Base-by-base conservation (phyloP, 106 monocot species). In the Agapanthus africanus region DNA sequence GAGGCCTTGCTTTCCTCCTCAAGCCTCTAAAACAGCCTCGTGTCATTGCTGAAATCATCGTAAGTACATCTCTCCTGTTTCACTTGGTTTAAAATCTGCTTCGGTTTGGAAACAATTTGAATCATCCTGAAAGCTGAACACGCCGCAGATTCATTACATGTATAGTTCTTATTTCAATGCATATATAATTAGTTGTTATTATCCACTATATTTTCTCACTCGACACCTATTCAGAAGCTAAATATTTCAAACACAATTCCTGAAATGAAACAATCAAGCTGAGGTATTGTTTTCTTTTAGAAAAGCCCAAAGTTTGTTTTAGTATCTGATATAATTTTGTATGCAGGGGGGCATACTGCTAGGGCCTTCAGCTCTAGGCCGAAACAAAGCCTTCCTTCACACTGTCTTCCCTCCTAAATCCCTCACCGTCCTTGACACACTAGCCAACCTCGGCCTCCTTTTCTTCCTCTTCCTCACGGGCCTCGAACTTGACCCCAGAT, bases 401-500 rank as follows among this genome's bases (percentile, higher is more conserved):
- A 23, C 42, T 25, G 75, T 76, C 25, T 76, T 76, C 60, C 75
- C 75, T 30, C 0, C 57, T 11, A 68, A 47, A 9, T 68, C 68
- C 46, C 75, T 76, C 68, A 41, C 68, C 15, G 68, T 76, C n/a
- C 59, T 76, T 2, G 75, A 76, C 75, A 76, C 75, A 31, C 46
- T 76, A 21, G 75, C 75, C 59, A 76, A 76, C 75, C 75, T 76
- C 18, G 75, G 75, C 9, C 75, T 76, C 35, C 40, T 76, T 32
- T 76, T 76, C 68, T 76, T 76, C 54, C 75, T 76, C 75, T 76
- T 76, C 46, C 54, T 76, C 23, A 68, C 68, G 11, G 75, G 75
- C 13, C 35, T 76, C 1, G 75, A 76, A 76, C 60, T 76, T 11
- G 68, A 76, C 60, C 40, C 32, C 13, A 68, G 47, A 21, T 38